Evolutionary conservation across 192 early-diverging fungal genomes (phyloP).

Genomic region (Linnemannia schmuckeri): DNA sequence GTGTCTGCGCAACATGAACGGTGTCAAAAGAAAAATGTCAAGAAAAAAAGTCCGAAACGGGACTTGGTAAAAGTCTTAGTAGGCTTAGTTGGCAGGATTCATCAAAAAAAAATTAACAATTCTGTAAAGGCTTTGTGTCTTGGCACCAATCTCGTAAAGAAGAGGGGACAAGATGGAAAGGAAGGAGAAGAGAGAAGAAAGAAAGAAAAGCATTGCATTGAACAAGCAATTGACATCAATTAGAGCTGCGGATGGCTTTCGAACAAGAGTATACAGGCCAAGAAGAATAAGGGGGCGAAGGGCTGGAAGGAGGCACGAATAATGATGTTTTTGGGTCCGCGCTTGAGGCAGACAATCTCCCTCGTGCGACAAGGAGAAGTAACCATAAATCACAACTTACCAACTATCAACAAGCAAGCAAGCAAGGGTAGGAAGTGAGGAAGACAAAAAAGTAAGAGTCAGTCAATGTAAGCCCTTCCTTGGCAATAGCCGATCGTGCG

Average conservation of each 20-base stretch:
- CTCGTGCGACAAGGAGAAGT: not conserved
- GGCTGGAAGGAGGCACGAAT: not conserved
- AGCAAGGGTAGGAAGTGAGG: constrained; percentile 6
- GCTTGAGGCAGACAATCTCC: not conserved
- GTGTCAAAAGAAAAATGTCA: not conserved
- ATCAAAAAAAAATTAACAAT: not conserved
- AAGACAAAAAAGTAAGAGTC: not conserved
- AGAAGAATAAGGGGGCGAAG: not conserved
- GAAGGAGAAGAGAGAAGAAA: not conserved
- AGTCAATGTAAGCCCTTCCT: not conserved
- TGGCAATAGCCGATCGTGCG: not conserved
- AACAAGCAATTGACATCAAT: not conserved
- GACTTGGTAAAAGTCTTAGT: not conserved
- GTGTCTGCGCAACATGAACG: not conserved
- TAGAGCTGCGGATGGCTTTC: not conserved
- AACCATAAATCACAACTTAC: constrained; percentile 11
- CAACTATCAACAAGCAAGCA: constrained; percentile 14
- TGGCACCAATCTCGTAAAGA: not conserved
- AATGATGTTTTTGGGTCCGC: not conserved
- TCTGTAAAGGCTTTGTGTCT: not conserved
- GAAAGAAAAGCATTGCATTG: not conserved
- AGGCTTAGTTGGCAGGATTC: not conserved
- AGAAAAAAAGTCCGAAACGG: not conserved
- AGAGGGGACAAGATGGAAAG: not conserved
- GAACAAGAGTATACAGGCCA: not conserved